phyloP scores from a whole-genome alignment of 2,329 filamentous ascomycete species.

The Didymella keratinophila region DNA sequence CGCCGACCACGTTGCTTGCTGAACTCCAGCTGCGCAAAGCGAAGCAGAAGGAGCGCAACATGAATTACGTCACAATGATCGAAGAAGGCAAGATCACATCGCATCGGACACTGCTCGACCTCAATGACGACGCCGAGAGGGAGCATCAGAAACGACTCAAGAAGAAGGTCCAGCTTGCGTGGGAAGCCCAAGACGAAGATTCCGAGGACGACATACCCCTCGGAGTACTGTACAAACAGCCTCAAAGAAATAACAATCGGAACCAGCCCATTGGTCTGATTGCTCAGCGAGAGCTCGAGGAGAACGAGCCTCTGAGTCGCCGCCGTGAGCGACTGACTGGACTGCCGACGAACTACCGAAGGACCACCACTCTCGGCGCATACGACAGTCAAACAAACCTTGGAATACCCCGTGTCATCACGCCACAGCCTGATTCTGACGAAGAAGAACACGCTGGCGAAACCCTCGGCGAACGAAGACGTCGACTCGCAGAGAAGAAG shows the following conservation, averaged over 20 bases:
- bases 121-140: conserved; percentile 88
- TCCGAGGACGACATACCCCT: conserved; percentile 84
- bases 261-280: conserved; percentile 76
- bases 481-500: conserved; percentile 68
- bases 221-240: conserved; percentile 72
- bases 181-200: conserved; percentile 72
- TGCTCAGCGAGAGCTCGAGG: conserved; percentile 84
- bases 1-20: conserved; percentile 88
- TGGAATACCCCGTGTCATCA: conserved; percentile 37
- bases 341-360: conserved; percentile 30
- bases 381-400: conserved; percentile 39
- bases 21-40: conserved; percentile 92
- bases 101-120: conserved; percentile 85
- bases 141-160: conserved; percentile 77
- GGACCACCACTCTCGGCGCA: conserved; percentile 26
- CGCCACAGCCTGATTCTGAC: conserved; percentile 41
- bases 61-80: conserved; percentile 68
- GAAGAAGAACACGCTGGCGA: conserved; percentile 61
- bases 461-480: conserved; percentile 71
- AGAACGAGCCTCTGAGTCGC: conserved; percentile 85
- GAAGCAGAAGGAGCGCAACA: conserved; percentile 81
- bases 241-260: conserved; percentile 56
- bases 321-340: conserved; percentile 78
- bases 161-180: conserved; percentile 84
- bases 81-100: conserved; percentile 72